A percentile compares a stretch with the other conserved stretches of the same genome.
phyloP scores from a whole-genome alignment of 306 rosid genomes.

The Fragaria nilgerrensis region DNA sequence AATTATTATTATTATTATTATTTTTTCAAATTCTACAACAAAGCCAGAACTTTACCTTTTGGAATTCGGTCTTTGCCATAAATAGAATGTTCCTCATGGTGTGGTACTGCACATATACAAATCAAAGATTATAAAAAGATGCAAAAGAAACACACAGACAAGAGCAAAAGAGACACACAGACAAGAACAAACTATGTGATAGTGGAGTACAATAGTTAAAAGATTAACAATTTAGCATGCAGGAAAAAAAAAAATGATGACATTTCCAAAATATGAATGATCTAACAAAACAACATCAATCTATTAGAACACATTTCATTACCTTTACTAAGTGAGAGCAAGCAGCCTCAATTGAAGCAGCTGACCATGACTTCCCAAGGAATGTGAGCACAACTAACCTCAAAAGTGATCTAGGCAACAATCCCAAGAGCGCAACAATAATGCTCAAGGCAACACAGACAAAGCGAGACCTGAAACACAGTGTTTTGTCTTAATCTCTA shows the following conservation, averaged over 20 bases:
- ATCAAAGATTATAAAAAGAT: neutral
- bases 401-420: slow-evolving; percentile 53
- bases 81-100: slow-evolving; percentile 70
- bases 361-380: slow-evolving; percentile 78
- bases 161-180: neutral
- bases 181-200: neutral
- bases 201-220: neutral
- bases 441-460: slow-evolving; percentile 45
- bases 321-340: slow-evolving; percentile 89
- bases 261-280: neutral
- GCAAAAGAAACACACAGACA: neutral
- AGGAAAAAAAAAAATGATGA: neutral
- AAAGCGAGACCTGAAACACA: slow-evolving; percentile 60
- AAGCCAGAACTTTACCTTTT: slow-evolving; percentile 48
- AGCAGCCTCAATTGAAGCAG: slow-evolving; percentile 65
- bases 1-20: neutral
- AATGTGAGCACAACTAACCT: slow-evolving; percentile 50
- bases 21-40: neutral
- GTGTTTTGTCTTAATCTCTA: slow-evolving; percentile 18
- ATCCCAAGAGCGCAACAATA: slow-evolving; percentile 55
- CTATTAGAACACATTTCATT: slow-evolving; percentile 23
- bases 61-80: slow-evolving; percentile 79
- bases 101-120: slow-evolving; percentile 63
- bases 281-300: slow-evolving; percentile 7
- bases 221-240: neutral